These are phyloP conservation scores for Tricholoma sp. DNA, from an alignment of 768 basidiomycete genomes.

Conservation along the genomic window DNA sequence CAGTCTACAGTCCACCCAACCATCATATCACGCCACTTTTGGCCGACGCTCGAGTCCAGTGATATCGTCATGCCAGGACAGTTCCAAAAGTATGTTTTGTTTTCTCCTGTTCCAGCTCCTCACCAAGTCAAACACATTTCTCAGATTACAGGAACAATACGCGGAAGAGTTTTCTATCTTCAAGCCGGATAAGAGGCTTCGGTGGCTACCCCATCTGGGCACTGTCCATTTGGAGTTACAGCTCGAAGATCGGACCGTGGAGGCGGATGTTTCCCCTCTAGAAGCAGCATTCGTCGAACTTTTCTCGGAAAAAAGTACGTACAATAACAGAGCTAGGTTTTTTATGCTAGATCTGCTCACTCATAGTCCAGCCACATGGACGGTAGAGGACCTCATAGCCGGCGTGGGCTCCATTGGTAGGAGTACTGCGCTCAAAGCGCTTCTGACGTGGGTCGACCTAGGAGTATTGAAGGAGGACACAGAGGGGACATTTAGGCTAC, in stretches of 20 bases:
- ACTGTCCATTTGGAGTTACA: slow-evolving; percentile 77
- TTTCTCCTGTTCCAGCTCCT: slow-evolving; percentile 3
- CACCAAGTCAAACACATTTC: not conserved
- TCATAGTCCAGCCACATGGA: slow-evolving; percentile 57
- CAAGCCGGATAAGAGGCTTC: slow-evolving; percentile 89
- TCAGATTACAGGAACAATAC: slow-evolving; percentile 72
- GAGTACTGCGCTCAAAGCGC: slow-evolving; percentile 61
- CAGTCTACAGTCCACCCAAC: slow-evolving; percentile 80
- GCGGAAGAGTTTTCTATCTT: slow-evolving; percentile 71
- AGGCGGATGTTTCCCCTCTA: slow-evolving; percentile 74
- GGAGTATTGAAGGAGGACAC: slow-evolving; percentile 72
- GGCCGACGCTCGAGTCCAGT: slow-evolving; percentile 80
- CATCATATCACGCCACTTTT: slow-evolving; percentile 92
- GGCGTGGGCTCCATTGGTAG: slow-evolving; percentile 64
- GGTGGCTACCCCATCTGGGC: slow-evolving; percentile 88
- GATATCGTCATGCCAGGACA: slow-evolving; percentile 81
- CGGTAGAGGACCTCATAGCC: slow-evolving; percentile 59
- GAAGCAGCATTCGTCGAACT: slow-evolving; percentile 90
- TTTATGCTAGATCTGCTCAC: not conserved
- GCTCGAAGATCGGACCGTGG: slow-evolving; percentile 73
- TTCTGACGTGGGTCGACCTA: slow-evolving; percentile 79
- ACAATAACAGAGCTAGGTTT: not conserved
- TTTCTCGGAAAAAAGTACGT: slow-evolving; percentile 65
- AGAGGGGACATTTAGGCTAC: slow-evolving; percentile 55
- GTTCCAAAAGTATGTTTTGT: slow-evolving; percentile 57